phyloP scores from a whole-genome alignment of 345 rosid species.

The Aquilaria sinensis region DNA sequence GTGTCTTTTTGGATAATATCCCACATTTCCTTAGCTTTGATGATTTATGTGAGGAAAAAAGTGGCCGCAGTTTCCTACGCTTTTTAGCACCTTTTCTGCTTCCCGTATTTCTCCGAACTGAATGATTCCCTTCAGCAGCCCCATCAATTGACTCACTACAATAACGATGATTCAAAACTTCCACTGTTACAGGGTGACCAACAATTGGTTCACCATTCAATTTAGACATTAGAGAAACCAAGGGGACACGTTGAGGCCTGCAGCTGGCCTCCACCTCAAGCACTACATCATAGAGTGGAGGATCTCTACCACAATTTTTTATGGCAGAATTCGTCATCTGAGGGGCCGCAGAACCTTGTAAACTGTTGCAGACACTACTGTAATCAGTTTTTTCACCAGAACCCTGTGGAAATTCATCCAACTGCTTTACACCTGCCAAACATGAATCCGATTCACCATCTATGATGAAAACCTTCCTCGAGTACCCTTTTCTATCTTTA shows the following conservation, averaged over 20 bases:
- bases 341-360: constrained; percentile 28
- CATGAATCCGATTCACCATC: constrained; percentile 35
- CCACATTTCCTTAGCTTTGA: constrained; percentile 41
- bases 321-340: constrained; percentile 33
- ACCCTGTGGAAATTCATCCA: constrained; percentile 29
- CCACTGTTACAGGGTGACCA: constrained; percentile 76
- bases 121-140: constrained; percentile 16
- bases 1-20: constrained; percentile 51
- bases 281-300: constrained; percentile 56
- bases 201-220: constrained; percentile 73
- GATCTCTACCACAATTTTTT: constrained; percentile 23
- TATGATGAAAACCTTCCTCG: constrained; percentile 36
- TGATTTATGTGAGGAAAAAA: constrained; percentile 16
- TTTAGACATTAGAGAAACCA: constrained; percentile 87
- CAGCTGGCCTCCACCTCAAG: constrained; percentile 71
- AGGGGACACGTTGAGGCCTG: constrained; percentile 66
- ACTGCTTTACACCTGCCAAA: constrained; percentile 22
- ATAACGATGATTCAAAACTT: constrained; percentile 36
- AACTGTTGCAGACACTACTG: constrained; percentile 19
- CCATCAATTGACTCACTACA: constrained; percentile 20
- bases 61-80: constrained; percentile 15
- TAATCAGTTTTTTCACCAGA: constrained; percentile 31
- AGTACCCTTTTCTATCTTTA: constrained; percentile 55
- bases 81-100: constrained; percentile 30
- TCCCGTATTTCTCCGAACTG: constrained; percentile 22